Evolutionary conservation across 148 eudicot species (phyloP).

Genomic region (Polygonum maritimum): DNA sequence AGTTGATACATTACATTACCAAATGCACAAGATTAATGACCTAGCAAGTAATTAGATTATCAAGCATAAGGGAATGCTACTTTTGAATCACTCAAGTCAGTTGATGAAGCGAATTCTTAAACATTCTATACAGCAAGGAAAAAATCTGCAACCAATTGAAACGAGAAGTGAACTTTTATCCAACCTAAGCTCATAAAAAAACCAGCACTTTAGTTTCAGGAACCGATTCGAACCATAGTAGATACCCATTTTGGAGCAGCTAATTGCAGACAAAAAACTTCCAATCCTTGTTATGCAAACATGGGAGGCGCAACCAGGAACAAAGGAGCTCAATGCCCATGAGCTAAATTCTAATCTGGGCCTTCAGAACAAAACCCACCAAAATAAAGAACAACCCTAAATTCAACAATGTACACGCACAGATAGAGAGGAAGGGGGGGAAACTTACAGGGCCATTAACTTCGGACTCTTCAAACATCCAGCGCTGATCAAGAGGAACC

Average conservation of each 20-base stretch:
- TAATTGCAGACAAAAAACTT: too few species aligned
- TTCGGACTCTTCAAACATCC: slow-evolving; percentile 71
- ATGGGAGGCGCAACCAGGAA: too few species aligned
- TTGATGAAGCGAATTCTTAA: neutral
- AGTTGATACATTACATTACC: neutral
- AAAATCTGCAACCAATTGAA: too few species aligned
- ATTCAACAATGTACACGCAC: neutral
- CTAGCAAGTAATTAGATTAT: neutral
- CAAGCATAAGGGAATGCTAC: neutral
- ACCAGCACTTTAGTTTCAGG: too few species aligned
- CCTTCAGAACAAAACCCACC: neutral
- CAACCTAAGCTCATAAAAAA: too few species aligned
- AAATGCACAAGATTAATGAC: neutral
- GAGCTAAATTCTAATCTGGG: neutral
- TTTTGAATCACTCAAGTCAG: too few species aligned
- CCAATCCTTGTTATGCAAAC: too few species aligned
- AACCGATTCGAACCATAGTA: neutral
- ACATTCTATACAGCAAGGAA: neutral
- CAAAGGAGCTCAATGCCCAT: too few species aligned
- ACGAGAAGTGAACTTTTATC: too few species aligned
- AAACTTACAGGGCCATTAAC: slow-evolving; percentile 49
- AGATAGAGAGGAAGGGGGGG: neutral
- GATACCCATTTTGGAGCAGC: neutral
- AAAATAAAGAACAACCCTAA: neutral
- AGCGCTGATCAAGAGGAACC: slow-evolving; percentile 64